These are phyloP conservation scores for Laguncularia racemosa DNA, from an alignment of 345 rosid genomes.

Conservation along the genomic window DNA sequence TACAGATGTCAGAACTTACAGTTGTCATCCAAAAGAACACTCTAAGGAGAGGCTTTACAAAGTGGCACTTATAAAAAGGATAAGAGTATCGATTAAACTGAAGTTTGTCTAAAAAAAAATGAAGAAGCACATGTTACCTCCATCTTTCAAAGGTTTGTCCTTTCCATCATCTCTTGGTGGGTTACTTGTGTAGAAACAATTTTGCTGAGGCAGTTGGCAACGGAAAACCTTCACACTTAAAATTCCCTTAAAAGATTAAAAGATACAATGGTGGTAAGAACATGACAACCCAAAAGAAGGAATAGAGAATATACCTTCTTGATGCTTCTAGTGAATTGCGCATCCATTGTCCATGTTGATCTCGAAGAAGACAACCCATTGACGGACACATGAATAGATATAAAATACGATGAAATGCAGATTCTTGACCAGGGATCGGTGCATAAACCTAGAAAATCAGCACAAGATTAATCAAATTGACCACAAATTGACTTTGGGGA, in stretches of 20 bases:
- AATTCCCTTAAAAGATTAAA: slow-evolving; percentile 14
- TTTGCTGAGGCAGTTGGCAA: slow-evolving; percentile 64
- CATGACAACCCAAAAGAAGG: slow-evolving; percentile 1
- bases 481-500: background rate
- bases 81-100: background rate
- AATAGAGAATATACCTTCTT: slow-evolving; percentile 45
- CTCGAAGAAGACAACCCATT: slow-evolving; percentile 81
- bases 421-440: slow-evolving; percentile 53
- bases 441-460: slow-evolving; percentile 62
- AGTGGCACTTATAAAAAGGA: background rate
- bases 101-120: slow-evolving; percentile 1
- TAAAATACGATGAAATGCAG: slow-evolving; percentile 70
- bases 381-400: slow-evolving; percentile 79
- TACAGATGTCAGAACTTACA: too few relatives aligned
- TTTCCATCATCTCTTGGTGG: slow-evolving; percentile 50
- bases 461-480: background rate
- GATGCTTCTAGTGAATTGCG: slow-evolving; percentile 38
- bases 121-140: slow-evolving; percentile 41
- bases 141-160: slow-evolving; percentile 44
- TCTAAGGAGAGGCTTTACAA: background rate
- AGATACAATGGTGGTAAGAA: background rate
- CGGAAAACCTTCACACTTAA: slow-evolving; percentile 78
- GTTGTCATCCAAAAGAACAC: background rate
- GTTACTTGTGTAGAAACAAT: slow-evolving; percentile 71
- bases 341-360: slow-evolving; percentile 95